Percentiles rank a stretch among this genome's conserved stretches.
These are phyloP conservation scores for Corylus heterophylla DNA, from an alignment of 306 rosid genomes.

Conservation along the genomic window DNA sequence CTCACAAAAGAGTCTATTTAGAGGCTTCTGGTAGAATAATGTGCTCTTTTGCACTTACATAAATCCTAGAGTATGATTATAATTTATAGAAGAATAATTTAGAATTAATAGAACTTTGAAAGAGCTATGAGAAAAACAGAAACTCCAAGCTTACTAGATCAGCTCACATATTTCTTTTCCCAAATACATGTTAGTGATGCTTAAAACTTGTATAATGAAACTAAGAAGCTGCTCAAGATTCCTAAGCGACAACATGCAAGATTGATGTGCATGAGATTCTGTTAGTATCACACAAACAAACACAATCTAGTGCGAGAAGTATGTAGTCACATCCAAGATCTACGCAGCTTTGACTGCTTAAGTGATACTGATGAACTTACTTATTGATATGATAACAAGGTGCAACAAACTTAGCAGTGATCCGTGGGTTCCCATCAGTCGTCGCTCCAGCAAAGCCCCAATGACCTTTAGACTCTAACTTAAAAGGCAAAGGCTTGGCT, in stretches of 20 bases:
- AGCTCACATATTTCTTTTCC: not conserved
- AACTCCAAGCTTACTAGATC: no score
- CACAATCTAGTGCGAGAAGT: not conserved
- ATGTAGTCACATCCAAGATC: constrained; percentile 1
- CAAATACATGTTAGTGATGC: not conserved
- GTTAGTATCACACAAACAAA: not conserved
- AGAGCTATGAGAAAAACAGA: no score
- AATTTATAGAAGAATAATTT: no score
- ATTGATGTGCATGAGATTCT: not conserved
- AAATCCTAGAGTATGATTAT: no score
- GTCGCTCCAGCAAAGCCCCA: constrained; percentile 96
- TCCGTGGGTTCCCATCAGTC: constrained; percentile 75
- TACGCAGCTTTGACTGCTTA: constrained; percentile 6
- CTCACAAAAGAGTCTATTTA: no score
- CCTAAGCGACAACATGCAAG: not conserved
- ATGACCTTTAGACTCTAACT: constrained; percentile 63
- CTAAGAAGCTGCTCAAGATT: constrained; percentile 9
- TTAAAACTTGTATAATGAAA: constrained; percentile 10
- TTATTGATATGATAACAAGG: constrained; percentile 85
- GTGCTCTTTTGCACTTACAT: no score
- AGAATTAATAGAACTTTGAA: no score
- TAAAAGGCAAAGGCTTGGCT: constrained; percentile 92
- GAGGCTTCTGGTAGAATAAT: no score
- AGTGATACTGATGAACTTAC: constrained; percentile 44
- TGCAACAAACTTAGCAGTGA: constrained; percentile 85